Evolutionary conservation across 495 filamentous ascomycete species (phyloP).

Genomic region (Annulohypoxylon maeteangense): DNA sequence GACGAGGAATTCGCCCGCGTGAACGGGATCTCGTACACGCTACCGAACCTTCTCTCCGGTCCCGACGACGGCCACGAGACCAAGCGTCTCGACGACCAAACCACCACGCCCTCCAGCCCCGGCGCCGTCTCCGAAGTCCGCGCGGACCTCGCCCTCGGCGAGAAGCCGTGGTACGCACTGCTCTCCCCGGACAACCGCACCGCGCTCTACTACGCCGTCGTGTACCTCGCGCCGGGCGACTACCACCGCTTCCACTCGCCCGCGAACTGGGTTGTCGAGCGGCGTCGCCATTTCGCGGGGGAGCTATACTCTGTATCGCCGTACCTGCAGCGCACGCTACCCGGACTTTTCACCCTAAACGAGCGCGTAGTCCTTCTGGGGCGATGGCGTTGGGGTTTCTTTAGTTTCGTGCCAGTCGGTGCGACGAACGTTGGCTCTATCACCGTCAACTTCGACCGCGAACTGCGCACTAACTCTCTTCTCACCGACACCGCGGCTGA

Average conservation of each 20-base stretch:
- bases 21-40: slow-evolving; percentile 96
- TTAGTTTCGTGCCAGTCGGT: slow-evolving; percentile 93
- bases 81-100: slow-evolving; percentile 60
- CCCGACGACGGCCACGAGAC: slow-evolving; percentile 55
- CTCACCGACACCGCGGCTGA: slow-evolving; percentile 90
- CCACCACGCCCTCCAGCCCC: slow-evolving; percentile 66
- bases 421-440: slow-evolving; percentile 99
- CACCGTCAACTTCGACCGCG: slow-evolving; percentile 95
- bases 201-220: slow-evolving; percentile 90
- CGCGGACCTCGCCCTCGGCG: slow-evolving; percentile 80
- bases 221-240: slow-evolving; percentile 98
- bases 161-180: slow-evolving; percentile 81
- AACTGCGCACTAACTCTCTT: slow-evolving; percentile 91
- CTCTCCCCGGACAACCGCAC: slow-evolving; percentile 65
- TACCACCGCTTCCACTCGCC: slow-evolving; percentile 99
- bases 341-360: slow-evolving; percentile 94
- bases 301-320: slow-evolving; percentile 95
- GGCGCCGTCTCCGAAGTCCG: slow-evolving; percentile 82
- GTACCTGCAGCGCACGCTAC: slow-evolving; percentile 89
- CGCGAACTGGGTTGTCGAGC: slow-evolving; percentile 91
- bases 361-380: slow-evolving; percentile 94
- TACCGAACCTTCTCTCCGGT: slow-evolving; percentile 86
- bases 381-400: slow-evolving; percentile 97
- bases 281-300: slow-evolving; percentile 92
- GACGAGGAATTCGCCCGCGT: slow-evolving; percentile 95